Base-by-base conservation (phyloP, 306 rosid genomes). In the Abrus pulchellus region DNA sequence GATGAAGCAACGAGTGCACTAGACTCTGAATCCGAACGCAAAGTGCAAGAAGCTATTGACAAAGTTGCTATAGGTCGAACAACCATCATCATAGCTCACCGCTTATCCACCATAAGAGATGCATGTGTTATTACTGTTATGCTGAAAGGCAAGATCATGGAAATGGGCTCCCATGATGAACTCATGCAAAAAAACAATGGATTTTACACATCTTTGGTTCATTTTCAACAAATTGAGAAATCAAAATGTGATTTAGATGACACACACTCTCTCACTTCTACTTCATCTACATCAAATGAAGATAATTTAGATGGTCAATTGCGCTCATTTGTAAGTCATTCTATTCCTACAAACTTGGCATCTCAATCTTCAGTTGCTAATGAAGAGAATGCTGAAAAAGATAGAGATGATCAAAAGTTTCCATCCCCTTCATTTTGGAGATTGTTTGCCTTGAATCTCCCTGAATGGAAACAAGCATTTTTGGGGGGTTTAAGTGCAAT, bases 1-100 rank as follows among this genome's bases (percentile, higher is more conserved):
- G 60, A 54, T 54, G 60, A 54, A 14, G 60, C 60, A 54, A 54
- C 60, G 14, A 54, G 59, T 53, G 59, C 59, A 53, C 9, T 53
- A 53, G 59, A 53, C 9, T 4, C 30, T 53, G 59, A 53, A 6
- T 53, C 59, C 1, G 59, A 53, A 14, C 9, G 9, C 3, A 20
- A n/a, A n/a, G 30, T 53, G 1, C 59, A 53, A 53, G 30, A 53
- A 53, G 30, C 59, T n/a, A 29, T 53, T n/a, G 59, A 53, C 6
- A 53, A 53, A 5, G 9, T 53, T n/a, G 9, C 2, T 0, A 28
- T 14, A 9, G 59, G 9, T n/a, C 59, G 30, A n/a, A 53, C 59
- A 3, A 53, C 30, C 1, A 53, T 53, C 5, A 53, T 14, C 30
- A 53, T 53, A n/a, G 59, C 59, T 53, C 59, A 53, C 1, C 29